Evolutionary conservation across 169 alveolate genomes (phyloP), one percentile per base, ranked within the genome.

Genomic region (Plasmodium cynomolgi): DNA sequence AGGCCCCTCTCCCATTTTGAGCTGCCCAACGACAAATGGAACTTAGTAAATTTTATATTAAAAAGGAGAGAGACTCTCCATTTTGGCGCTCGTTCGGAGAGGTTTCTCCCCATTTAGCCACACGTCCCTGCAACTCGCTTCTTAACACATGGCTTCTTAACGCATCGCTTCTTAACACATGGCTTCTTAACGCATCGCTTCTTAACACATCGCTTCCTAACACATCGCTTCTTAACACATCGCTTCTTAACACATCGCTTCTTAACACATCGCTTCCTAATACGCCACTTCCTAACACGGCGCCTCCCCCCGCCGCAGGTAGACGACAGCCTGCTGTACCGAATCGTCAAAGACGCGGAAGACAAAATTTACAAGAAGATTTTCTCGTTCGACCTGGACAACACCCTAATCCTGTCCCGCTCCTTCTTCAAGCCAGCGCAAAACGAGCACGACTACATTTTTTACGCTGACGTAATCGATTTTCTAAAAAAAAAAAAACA

Each of bases 311-410:
- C 26, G 9, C 41, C 72, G 23, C 20, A 86, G 93, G 77, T 86
- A 75, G 93, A 86, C 44, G 93, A 86, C 81, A 86, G 93, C 47
- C 81, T 86, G 93, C 15, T 86, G 13, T 86, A 86, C 33, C 93
- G 93, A 34, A 50, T 75, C 68, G 93, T 86, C 29, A 75, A 77
- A 54, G 93, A 86, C 26, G 33, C 80, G 33, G 86, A 86, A 58
- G 86, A 86, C 15, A 86, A 50, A 77, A 54, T 33, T 34, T 86
- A 86, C 68, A 86, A 26, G 47, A 86, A 86, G 68, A 26, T 86
- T 33, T 86, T 75, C 71, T 74, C 93, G 0, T 86, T 86, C 85
- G 93, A 86, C 81, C 81, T 86, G 68, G 93, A 86, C 33, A 86
- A 86, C 73, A 86, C 93, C 5, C 23, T 86, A 77, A 86, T 86